Evolutionary conservation across 441 rosid species (phyloP), one percentile per base, ranked within the genome.

Genomic region (Bruguiera hainesii): DNA sequence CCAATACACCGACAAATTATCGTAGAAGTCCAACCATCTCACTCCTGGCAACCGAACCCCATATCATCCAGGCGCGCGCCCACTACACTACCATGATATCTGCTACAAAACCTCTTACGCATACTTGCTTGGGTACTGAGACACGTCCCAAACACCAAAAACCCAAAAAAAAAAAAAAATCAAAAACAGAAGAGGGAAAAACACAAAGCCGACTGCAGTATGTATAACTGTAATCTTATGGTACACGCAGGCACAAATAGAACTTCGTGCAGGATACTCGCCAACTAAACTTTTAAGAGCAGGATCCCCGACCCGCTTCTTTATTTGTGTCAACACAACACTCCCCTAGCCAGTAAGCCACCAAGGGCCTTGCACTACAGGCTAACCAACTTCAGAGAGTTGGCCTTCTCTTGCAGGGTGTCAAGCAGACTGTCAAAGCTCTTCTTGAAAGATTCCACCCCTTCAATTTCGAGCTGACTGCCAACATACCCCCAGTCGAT

Each of bases 371-470:
- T 16, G 31, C 49, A 62, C 87, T 76, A 93, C 81, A 82, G 76
- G 88, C 88, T 87, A 72, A 81, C 79, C 56, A 89, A 73, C 67
- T 87, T 91, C 58, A 92, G 87, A 51, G 97, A 87, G 82, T 87
- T 92, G 71, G 97, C 99, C 81, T 95, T 95, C 78, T 95, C 97
- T 78, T 89, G 90, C 61, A 95, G 84, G 69, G 98, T 89, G 73
- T 86, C 96, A 5, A 95, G 90, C 65, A 95, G 90, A 72, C 92
- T 89, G 74, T 92, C 96, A 53, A 95, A 95, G 80, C 99, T 83
- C 84, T 90, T 92, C 85, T 89, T 89, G 89, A 95, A 95, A 1
- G 97, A 57, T 57, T 87, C 93, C 1, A 95, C 97, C 35, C 97
- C 99, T 86, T 95, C 99, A 1, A 80, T 67, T 76, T 95, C 99